Evolutionary conservation across 106 monocot species (phyloP).

Genomic region (Dioscorea alata): DNA sequence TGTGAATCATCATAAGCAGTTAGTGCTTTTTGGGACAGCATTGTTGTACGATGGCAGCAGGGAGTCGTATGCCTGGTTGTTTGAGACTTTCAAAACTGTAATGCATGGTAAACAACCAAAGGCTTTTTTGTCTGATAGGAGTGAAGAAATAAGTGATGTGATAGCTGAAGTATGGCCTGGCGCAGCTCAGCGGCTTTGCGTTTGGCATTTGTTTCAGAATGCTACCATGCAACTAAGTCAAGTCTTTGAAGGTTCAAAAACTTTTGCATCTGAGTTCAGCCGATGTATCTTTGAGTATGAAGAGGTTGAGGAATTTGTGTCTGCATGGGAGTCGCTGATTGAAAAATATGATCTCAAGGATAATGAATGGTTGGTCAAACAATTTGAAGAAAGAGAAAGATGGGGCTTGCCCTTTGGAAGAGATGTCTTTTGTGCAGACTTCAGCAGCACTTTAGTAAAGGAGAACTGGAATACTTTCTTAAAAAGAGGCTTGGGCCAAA

Average conservation of each 20-base stretch:
- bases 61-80: constrained; percentile 26
- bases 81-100: constrained; percentile 27
- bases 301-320: constrained; percentile 24
- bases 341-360: constrained; percentile 29
- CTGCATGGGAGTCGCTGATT: constrained; percentile 20
- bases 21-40: constrained; percentile 38
- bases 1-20: constrained; percentile 32
- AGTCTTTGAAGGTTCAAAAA: constrained; percentile 13
- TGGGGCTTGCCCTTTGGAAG: constrained; percentile 35
- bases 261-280: constrained; percentile 21
- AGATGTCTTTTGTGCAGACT: constrained; percentile 25
- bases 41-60: constrained; percentile 32
- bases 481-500: constrained; percentile 17
- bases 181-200: constrained; percentile 17
- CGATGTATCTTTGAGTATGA: constrained; percentile 22
- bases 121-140: constrained; percentile 20
- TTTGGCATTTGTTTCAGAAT: constrained; percentile 38
- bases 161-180: constrained; percentile 19
- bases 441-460: constrained; percentile 13
- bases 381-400: constrained; percentile 15
- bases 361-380: constrained; percentile 27
- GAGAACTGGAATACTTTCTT: constrained; percentile 24
- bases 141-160: constrained; percentile 15
- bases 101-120: constrained; percentile 17
- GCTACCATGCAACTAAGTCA: constrained; percentile 21